A percentile compares a stretch with the other conserved stretches of the same genome.
Evolutionary conservation across 2,329 filamentous ascomycete species (phyloP).

Genomic region (Neopestalotiopsis sp.): DNA sequence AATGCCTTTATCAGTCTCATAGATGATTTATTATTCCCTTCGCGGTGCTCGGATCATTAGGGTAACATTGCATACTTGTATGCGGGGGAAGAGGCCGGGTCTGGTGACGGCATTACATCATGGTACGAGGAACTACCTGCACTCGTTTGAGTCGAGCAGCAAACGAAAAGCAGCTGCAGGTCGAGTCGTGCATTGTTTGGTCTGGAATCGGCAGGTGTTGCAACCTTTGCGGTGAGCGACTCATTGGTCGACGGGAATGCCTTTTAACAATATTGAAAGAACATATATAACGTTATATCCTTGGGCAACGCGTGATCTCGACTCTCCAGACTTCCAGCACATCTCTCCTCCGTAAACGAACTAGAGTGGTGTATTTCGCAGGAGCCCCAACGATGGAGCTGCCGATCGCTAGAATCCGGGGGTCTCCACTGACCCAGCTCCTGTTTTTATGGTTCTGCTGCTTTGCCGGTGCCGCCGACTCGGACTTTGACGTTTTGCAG

Average conservation of each 20-base stretch:
- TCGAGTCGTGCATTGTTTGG: not conserved
- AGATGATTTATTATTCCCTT: too few species aligned
- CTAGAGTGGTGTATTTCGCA: too few species aligned
- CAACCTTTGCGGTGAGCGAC: not conserved
- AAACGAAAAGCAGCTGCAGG: not conserved
- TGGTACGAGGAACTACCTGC: not conserved
- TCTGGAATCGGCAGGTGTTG: not conserved
- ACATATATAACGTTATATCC: not conserved
- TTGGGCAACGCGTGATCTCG: not conserved
- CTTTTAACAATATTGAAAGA: not conserved
- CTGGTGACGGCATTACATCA: not conserved
- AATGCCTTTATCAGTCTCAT: too few species aligned
- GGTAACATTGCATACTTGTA: not conserved
- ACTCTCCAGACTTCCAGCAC: not conserved
- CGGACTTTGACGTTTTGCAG: slow-evolving; percentile 29
- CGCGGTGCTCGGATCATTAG: not conserved
- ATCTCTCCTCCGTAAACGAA: not conserved
- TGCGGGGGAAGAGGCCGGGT: not conserved
- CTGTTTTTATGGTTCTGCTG: not conserved
- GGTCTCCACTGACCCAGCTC: slow-evolving; percentile 11
- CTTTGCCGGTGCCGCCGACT: not conserved
- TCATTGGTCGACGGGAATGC: not conserved
- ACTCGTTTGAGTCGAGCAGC: not conserved
- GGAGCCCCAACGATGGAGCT: not conserved
- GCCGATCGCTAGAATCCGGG: not conserved